Conservation (phyloP, 306 rosid species). For the Rosa persica region DNA sequence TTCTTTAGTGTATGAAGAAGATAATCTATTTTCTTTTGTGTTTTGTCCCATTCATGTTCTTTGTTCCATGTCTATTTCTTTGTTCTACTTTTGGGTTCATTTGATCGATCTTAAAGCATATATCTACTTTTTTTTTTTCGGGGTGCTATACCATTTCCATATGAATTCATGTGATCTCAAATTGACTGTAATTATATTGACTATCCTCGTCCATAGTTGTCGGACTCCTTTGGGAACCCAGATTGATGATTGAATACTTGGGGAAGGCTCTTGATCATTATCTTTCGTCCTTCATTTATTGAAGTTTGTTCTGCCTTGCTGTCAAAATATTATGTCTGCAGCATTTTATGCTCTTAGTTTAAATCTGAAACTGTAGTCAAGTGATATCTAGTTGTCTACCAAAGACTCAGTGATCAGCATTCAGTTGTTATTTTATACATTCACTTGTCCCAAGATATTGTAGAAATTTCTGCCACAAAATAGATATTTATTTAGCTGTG, state of each 20-base stretch:
- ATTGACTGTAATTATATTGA: background rate
- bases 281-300: background rate
- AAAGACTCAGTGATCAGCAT: background rate
- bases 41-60: background rate
- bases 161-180: background rate
- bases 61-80: background rate
- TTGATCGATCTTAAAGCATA: background rate
- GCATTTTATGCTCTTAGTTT: slow-evolving; percentile 1
- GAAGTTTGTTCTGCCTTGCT: background rate
- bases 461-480: background rate
- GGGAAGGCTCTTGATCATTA: background rate
- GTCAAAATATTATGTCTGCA: background rate
- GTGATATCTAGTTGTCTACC: background rate
- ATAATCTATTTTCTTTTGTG: background rate
- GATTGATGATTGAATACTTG: background rate
- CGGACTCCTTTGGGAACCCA: background rate
- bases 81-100: background rate
- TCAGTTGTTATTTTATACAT: background rate
- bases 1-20: background rate
- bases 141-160: background rate
- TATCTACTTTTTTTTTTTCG: background rate
- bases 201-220: background rate
- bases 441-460: background rate
- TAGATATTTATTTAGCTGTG: background rate
- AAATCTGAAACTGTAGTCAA: background rate